phyloP scores from a whole-genome alignment of 1,139 yeast genomes.

The Kodamaea arcana region DNA sequence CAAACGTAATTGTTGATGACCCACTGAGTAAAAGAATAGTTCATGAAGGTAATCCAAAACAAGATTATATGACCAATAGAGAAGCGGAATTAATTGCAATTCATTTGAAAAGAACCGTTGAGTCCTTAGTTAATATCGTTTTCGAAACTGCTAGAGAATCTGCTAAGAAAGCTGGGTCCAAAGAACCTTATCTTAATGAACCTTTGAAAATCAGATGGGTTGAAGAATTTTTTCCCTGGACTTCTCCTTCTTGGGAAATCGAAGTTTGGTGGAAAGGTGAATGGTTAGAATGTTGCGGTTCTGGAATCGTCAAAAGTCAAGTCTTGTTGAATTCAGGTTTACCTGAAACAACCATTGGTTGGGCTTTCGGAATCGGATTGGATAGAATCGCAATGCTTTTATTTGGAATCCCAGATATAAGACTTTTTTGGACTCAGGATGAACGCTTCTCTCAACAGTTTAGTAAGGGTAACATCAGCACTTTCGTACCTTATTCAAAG shows the following conservation, averaged over 20 bases:
- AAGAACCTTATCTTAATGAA: constrained; percentile 59
- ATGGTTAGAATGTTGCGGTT: constrained; percentile 97
- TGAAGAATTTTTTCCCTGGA: constrained; percentile 97
- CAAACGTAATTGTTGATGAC: constrained; percentile 75
- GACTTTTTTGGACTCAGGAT: constrained; percentile 89
- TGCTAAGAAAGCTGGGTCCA: constrained; percentile 63
- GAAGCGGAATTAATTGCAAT: constrained; percentile 67
- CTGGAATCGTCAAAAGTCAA: constrained; percentile 83
- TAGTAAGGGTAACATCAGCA: constrained; percentile 55
- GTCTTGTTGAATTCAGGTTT: constrained; percentile 74
- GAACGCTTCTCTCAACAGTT: constrained; percentile 76
- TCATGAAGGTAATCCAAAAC: constrained; percentile 72
- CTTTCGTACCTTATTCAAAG: constrained; percentile 85
- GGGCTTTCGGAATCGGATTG: constrained; percentile 98
- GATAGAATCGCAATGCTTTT: constrained; percentile 95
- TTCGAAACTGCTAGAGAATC: constrained; percentile 71
- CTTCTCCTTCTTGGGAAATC: constrained; percentile 97
- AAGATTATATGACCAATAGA: constrained; percentile 62
- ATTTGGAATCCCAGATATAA: constrained; percentile 91
- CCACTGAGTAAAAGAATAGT: constrained; percentile 37
- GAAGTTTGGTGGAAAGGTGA: constrained; percentile 99
- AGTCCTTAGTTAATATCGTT: constrained; percentile 75
- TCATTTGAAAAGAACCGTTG: constrained; percentile 84
- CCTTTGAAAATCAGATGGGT: constrained; percentile 93
- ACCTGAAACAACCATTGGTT: constrained; percentile 61